Evolutionary conservation across 306 rosid genomes (phyloP).

Genomic region (Luffa aegyptiaca): DNA sequence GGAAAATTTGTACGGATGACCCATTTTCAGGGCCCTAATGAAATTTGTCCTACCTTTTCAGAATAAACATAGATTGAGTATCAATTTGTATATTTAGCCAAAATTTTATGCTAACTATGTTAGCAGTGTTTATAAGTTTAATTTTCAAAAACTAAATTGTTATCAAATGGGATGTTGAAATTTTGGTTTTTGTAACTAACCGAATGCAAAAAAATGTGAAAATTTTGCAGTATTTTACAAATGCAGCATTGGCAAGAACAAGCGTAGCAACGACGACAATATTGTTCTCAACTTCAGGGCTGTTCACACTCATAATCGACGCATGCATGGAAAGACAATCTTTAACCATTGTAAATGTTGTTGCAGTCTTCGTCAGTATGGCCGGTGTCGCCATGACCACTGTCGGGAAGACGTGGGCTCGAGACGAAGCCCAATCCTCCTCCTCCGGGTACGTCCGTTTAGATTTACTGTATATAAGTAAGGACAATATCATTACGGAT

Average conservation of each 20-base stretch:
- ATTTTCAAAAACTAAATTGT: too few species aligned
- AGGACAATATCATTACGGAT: not conserved
- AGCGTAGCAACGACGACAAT: conserved; percentile 17
- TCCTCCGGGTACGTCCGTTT: not conserved
- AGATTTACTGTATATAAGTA: not conserved
- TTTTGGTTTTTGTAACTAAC: too few species aligned
- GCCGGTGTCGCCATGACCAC: conserved; percentile 22
- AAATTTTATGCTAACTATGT: too few species aligned
- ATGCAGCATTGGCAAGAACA: conserved; percentile 18
- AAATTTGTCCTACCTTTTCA: too few species aligned
- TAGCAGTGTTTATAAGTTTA: too few species aligned
- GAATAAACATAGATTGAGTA: too few species aligned
- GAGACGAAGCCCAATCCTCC: not conserved
- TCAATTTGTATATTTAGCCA: too few species aligned
- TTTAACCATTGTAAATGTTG: not conserved
- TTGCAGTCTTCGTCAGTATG: conserved; percentile 15
- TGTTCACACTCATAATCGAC: conserved; percentile 14
- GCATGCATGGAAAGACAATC: conserved; percentile 6
- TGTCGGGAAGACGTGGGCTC: conserved; percentile 13
- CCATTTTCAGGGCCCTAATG: too few species aligned
- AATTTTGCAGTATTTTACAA: conserved; percentile 14
- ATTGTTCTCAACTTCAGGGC: conserved; percentile 18
- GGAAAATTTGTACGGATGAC: too few species aligned
- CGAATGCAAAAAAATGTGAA: not conserved
- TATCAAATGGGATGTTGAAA: too few species aligned